phyloP scores from a whole-genome alignment of 1,284 basidiomycete genomes.

The Austroboletus olivaceoglutinosus region DNA sequence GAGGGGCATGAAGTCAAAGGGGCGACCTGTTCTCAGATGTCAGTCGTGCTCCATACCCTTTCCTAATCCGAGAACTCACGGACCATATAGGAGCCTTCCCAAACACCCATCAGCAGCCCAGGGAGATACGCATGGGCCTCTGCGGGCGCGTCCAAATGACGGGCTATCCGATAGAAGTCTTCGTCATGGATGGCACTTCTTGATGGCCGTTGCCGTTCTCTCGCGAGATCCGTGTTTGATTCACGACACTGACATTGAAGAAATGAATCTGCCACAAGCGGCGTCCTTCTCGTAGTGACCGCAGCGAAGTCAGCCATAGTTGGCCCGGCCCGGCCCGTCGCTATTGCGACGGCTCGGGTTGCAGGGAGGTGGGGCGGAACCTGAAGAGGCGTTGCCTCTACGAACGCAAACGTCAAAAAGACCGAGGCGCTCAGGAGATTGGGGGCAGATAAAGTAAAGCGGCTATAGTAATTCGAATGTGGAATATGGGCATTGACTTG shows the following conservation, averaged over 20 bases:
- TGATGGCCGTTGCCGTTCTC: constrained; percentile 35
- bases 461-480: constrained; percentile 21
- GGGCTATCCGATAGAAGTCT: constrained; percentile 40
- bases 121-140: constrained; percentile 37
- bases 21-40: constrained; percentile 28
- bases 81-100: constrained; percentile 60
- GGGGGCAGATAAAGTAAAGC: constrained; percentile 32
- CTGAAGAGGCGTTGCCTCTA: constrained; percentile 42
- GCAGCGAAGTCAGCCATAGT: constrained; percentile 50
- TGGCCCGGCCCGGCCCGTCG: constrained; percentile 45
- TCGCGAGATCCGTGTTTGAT: constrained; percentile 33
- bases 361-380: constrained; percentile 50
- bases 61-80: constrained; percentile 20
- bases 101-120: constrained; percentile 48
- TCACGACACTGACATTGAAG: constrained; percentile 27
- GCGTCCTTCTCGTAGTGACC: constrained; percentile 34
- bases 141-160: constrained; percentile 14
- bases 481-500: constrained; percentile 9
- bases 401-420: constrained; percentile 49
- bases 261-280: constrained; percentile 45
- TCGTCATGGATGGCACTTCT: constrained; percentile 40
- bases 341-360: constrained; percentile 42
- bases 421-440: constrained; percentile 44
- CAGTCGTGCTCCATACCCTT: constrained; percentile 14
- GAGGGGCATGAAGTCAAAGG: constrained; percentile 21